These are phyloP conservation scores for Acrodontium crateriforme DNA, from an alignment of 2,329 filamentous ascomycete species.

Conservation along the genomic window DNA sequence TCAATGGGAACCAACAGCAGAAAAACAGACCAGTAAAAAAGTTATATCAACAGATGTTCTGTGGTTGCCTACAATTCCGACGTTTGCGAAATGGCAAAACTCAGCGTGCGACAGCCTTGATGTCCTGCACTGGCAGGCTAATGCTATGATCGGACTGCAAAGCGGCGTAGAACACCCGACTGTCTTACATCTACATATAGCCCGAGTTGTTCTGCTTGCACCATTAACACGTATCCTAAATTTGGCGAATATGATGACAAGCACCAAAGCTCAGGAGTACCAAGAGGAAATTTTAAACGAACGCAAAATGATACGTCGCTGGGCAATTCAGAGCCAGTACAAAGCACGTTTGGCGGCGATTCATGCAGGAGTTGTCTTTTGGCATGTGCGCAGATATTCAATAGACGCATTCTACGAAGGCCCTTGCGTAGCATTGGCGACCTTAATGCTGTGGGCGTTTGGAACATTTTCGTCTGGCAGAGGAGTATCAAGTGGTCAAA, in stretches of 20 bases:
- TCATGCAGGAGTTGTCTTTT: conserved; percentile 39
- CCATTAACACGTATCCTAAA: conserved; percentile 34
- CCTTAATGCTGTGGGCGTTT: conserved; percentile 52
- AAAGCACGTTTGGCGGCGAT: conserved; percentile 44
- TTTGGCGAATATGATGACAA: conserved; percentile 25
- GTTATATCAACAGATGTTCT: too few species aligned
- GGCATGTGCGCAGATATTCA: conserved; percentile 39
- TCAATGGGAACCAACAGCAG: conserved; percentile 18
- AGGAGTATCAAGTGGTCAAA: neutral
- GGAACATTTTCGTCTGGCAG: conserved; percentile 16
- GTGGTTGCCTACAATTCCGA: conserved; percentile 36
- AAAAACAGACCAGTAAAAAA: conserved; percentile 8
- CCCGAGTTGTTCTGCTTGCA: conserved; percentile 38
- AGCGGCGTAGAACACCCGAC: conserved; percentile 41
- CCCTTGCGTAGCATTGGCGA: conserved; percentile 51
- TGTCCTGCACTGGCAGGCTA: conserved; percentile 45
- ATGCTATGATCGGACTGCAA: conserved; percentile 35
- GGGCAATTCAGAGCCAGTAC: conserved; percentile 38
- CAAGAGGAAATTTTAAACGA: conserved; percentile 1
- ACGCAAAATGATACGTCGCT: conserved; percentile 25
- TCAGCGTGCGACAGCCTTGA: conserved; percentile 37
- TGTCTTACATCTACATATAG: conserved; percentile 41
- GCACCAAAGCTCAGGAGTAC: conserved; percentile 5
- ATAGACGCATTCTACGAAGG: conserved; percentile 45
- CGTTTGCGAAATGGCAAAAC: conserved; percentile 37